phyloP scores from a whole-genome alignment of 2,329 filamentous ascomycete genomes.

The Magnaporthales sp. region DNA sequence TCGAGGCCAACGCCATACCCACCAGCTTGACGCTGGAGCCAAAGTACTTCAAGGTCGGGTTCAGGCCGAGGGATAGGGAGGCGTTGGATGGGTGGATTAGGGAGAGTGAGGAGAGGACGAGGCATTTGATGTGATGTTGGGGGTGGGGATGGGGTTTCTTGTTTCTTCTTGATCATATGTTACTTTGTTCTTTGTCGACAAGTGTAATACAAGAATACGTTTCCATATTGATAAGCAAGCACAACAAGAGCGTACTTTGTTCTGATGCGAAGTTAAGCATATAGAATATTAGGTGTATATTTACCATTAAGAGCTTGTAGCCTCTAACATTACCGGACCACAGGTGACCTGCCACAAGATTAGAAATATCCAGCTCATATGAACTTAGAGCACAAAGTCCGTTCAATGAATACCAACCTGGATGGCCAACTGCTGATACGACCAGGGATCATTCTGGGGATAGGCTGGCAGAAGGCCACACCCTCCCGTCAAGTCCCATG shows the following conservation, averaged over 20 bases:
- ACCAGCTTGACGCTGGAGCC: neutral
- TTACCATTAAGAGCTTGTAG: neutral
- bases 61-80: neutral
- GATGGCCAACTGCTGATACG: neutral
- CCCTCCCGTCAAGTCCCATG: neutral
- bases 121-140: neutral
- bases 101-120: neutral
- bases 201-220: neutral
- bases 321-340: too few relatives aligned
- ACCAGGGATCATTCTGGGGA: neutral
- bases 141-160: neutral
- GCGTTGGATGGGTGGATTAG: neutral
- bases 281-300: neutral
- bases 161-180: neutral
- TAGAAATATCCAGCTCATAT: neutral
- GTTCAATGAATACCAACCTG: neutral
- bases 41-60: neutral
- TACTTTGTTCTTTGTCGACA: neutral
- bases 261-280: neutral
- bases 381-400: neutral
- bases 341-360: neutral
- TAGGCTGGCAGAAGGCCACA: neutral
- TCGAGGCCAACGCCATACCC: neutral
- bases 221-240: neutral
- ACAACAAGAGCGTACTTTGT: neutral